Evolutionary conservation across 2,329 filamentous ascomycete genomes (phyloP).

Genomic region (Chaetomiaceae sp.): DNA sequence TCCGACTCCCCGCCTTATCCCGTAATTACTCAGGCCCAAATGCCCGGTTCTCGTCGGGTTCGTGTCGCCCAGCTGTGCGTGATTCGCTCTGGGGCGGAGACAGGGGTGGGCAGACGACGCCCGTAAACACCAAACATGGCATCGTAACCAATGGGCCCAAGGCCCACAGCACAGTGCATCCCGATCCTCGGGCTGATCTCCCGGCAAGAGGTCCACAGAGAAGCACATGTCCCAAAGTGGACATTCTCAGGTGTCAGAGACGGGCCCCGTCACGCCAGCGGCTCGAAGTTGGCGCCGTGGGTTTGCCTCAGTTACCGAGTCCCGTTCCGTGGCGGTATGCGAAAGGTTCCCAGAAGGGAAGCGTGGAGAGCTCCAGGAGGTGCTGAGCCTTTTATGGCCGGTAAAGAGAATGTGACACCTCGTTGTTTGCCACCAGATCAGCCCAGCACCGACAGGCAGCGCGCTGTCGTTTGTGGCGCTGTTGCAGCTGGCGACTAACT

Average conservation of each 20-base stretch:
- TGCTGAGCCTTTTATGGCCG: background rate
- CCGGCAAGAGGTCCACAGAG: background rate
- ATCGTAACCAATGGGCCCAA: background rate
- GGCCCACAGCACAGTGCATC: background rate
- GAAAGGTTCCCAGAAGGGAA: conserved; percentile 10
- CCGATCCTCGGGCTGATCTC: background rate
- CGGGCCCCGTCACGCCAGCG: background rate
- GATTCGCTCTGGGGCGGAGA: background rate
- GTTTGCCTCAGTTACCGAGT: background rate
- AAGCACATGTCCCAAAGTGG: conserved; percentile 2
- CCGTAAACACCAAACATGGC: background rate
- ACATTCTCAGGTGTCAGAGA: background rate
- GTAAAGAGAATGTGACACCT: background rate
- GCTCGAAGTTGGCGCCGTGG: background rate
- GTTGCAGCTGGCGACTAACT: background rate
- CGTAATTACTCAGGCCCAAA: background rate
- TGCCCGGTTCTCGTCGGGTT: background rate
- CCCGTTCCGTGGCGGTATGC: conserved; percentile 2
- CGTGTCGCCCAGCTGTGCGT: background rate
- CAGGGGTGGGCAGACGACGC: background rate
- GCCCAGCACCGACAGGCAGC: background rate
- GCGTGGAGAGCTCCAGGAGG: background rate
- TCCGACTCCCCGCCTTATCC: background rate
- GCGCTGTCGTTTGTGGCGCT: conserved; percentile 1
- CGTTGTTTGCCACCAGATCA: conserved; percentile 9